These are phyloP conservation scores for Podospora pseudoanserina DNA, from an alignment of 495 filamentous ascomycete genomes.

Conservation along the genomic window DNA sequence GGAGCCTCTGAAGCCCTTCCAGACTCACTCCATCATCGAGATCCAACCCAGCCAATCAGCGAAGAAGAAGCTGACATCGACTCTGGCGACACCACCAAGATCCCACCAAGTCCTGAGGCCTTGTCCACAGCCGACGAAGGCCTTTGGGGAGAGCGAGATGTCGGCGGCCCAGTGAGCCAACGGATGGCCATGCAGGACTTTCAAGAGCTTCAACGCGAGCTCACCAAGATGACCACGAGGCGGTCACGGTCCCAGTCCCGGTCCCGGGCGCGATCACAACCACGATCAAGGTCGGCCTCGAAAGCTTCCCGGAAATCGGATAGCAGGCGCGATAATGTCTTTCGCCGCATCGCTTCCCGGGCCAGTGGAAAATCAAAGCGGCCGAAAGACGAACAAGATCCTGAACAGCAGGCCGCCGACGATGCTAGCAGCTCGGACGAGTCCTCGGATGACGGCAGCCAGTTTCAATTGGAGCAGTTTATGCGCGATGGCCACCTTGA, in stretches of 20 bases:
- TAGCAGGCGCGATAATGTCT: conserved; percentile 16
- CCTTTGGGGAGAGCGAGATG: conserved; percentile 73
- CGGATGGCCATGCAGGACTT: conserved; percentile 66
- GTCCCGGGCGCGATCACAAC: not conserved
- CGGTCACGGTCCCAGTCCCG: conserved; percentile 12
- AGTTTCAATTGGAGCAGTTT: conserved; percentile 70
- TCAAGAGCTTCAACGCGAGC: conserved; percentile 62
- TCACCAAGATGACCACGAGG: conserved; percentile 42
- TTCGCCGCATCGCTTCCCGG: conserved; percentile 23
- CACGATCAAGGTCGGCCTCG: not conserved
- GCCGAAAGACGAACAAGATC: conserved; percentile 15
- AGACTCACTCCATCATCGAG: conserved; percentile 26
- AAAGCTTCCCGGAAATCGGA: conserved; percentile 18
- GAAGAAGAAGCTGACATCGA: not conserved
- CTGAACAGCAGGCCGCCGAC: conserved; percentile 39
- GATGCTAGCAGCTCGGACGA: conserved; percentile 34
- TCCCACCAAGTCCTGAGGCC: conserved; percentile 16
- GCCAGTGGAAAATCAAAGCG: conserved; percentile 18
- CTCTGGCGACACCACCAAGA: conserved; percentile 18
- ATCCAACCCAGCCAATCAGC: conserved; percentile 12
- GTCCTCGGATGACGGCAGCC: conserved; percentile 39
- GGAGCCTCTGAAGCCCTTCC: conserved; percentile 20
- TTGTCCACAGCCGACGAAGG: conserved; percentile 39
- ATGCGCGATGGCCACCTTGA: conserved; percentile 78
- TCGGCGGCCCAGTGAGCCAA: conserved; percentile 59